Evolutionary conservation across 148 eudicot species (phyloP), one percentile per base, ranked within the genome.

Genomic region (Camellia lanceoleosa): DNA sequence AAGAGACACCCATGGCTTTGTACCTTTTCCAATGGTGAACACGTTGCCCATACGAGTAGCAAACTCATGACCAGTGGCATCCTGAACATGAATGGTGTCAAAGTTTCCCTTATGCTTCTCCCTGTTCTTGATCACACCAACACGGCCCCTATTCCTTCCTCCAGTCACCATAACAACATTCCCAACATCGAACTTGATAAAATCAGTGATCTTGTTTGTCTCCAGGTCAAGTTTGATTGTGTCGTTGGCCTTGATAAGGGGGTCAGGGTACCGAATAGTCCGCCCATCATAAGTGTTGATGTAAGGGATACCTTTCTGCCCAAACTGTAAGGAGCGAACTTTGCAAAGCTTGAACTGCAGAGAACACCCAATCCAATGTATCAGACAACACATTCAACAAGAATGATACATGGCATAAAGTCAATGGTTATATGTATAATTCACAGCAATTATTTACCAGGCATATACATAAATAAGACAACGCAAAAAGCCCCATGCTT

Each of bases 111-210:
- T 88, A 54, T 88, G 91, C 84, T 88, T 88, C 81, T 88, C 91
- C 79, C 91, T 83, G 81, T 81, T 88, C 85, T 88, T 88, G 78
- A 88, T 77, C 14, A 88, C 72, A 14, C 90, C 90, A 84, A 87
- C 89, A 66, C 90, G 88, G 12, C 91, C 89, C 70, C 88, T 89
- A 74, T 89, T 89, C 69, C 91, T 85, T 68, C 91, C 91, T 60
- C 91, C 91, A 64, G 91, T 89, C 77, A 89, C 91, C 91, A 89
- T 89, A 0, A 89, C 91, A 77, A 89, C 91, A 85, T 89, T 89
- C 1, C 91, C 91, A 13, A 89, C 91, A 83, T 88, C 90, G 71
- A 88, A 88, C 82, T 88, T 88, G 80, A 88, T 88, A 81, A 88
- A 88, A 60, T 88, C 90, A 60, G 74, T 74, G 54, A 88, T 86